Percentiles rank a stretch among this genome's conserved stretches.
These are phyloP conservation scores for Pyrenochaeta sp. DNA, from an alignment of 2,329 filamentous ascomycete species.

Conservation along the genomic window DNA sequence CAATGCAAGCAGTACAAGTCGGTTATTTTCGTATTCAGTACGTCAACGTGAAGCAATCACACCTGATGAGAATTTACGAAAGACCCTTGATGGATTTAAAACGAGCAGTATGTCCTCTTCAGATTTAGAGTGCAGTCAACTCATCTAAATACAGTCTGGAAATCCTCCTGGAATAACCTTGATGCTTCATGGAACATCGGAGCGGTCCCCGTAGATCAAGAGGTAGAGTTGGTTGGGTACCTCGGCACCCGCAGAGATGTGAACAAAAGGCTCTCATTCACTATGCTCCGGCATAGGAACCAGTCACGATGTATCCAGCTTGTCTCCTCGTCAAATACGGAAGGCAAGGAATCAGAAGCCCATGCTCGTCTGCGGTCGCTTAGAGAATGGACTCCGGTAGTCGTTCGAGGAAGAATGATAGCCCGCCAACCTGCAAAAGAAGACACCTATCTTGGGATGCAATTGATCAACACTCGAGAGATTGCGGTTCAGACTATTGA, in stretches of 20 bases:
- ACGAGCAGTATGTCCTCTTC: conserved; percentile 31
- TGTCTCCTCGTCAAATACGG: conserved; percentile 52
- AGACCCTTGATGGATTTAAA: conserved; percentile 41
- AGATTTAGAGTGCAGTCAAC: background rate
- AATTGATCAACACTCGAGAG: conserved; percentile 58
- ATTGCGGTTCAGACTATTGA: conserved; percentile 68
- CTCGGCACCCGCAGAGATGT: conserved; percentile 72
- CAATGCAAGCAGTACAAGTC: conserved; percentile 15
- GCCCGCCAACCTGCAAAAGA: conserved; percentile 48
- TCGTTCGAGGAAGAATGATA: conserved; percentile 59
- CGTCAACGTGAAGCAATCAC: conserved; percentile 3
- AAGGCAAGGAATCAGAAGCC: conserved; percentile 30
- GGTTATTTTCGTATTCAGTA: conserved; percentile 21
- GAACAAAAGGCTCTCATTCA: conserved; percentile 74
- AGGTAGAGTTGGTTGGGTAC: conserved; percentile 63
- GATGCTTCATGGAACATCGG: conserved; percentile 45
- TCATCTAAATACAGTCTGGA: conserved; percentile 18
- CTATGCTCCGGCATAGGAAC: conserved; percentile 60
- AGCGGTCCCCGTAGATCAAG: background rate
- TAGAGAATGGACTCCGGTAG: conserved; percentile 62
- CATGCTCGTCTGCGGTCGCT: conserved; percentile 53
- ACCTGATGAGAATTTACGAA: conserved; percentile 26
- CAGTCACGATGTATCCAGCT: conserved; percentile 58
- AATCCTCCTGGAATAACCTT: conserved; percentile 31
- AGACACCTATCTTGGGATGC: conserved; percentile 37